Percentiles rank a stretch among this genome's conserved stretches.
These are phyloP conservation scores for Tolypocladium cylindrosporum DNA, from an alignment of 2,329 filamentous ascomycete species.

Conservation along the genomic window DNA sequence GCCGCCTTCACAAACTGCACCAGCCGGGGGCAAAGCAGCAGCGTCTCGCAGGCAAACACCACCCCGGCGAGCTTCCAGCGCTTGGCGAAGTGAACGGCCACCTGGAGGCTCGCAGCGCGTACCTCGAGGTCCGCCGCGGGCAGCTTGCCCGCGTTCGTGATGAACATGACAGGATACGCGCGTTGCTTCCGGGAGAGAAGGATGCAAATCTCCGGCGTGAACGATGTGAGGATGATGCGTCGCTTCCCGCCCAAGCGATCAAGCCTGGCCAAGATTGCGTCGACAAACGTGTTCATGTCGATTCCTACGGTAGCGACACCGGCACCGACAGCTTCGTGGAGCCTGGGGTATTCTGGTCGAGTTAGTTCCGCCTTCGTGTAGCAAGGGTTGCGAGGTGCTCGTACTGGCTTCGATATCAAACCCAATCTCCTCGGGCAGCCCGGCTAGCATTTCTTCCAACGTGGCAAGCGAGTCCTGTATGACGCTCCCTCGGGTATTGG, in stretches of 20 bases:
- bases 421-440: no score
- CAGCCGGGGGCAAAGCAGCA: constrained; percentile 25
- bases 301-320: no score
- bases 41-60: constrained; percentile 22
- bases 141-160: constrained; percentile 19
- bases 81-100: constrained; percentile 25
- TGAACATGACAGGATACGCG: constrained; percentile 21
- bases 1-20: constrained; percentile 20
- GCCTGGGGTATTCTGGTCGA: no score
- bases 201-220: constrained; percentile 25
- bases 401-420: no score
- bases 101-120: constrained; percentile 24
- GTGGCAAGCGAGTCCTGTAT: constrained; percentile 27
- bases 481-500: constrained; percentile 27
- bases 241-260: constrained; percentile 13
- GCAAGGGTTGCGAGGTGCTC: no score
- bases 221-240: constrained; percentile 23
- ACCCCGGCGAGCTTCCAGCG: constrained; percentile 25
- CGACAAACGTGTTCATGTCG: no score
- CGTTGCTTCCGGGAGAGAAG: constrained; percentile 20
- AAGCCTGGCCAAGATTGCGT: no score
- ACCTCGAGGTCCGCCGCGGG: constrained; percentile 19
- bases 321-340: no score
- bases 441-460: constrained; percentile 16
- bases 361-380: no score